These are phyloP conservation scores for Tolypocladium ophioglossoides DNA, from an alignment of 2,329 filamentous ascomycete genomes.

Conservation along the genomic window DNA sequence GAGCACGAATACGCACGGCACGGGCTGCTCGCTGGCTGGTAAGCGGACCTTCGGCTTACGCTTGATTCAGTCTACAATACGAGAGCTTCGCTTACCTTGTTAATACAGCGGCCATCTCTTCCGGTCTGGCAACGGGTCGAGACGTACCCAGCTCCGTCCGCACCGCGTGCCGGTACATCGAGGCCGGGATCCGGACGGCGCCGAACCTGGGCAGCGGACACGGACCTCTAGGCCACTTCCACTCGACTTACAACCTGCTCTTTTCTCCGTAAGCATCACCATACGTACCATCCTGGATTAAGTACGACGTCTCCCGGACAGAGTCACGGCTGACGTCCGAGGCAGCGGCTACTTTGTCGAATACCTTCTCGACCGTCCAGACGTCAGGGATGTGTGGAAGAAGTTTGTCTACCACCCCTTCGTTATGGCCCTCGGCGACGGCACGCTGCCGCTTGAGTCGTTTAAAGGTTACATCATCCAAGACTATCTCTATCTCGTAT, in stretches of 20 bases:
- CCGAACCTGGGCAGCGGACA: conserved; percentile 53
- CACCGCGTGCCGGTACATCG: conserved; percentile 59
- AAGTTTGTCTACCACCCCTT: conserved; percentile 75
- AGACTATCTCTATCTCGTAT: conserved; percentile 80
- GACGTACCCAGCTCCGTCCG: conserved; percentile 50
- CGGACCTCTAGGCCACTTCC: conserved; percentile 71
- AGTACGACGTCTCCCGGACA: not conserved
- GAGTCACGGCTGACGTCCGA: not conserved
- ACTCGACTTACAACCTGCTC: conserved; percentile 56
- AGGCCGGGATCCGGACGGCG: conserved; percentile 58
- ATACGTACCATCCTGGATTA: not conserved
- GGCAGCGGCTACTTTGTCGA: conserved; percentile 67
- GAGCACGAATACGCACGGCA: conserved; percentile 83
- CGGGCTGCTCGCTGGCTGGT: conserved; percentile 89
- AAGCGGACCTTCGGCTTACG: conserved; percentile 20
- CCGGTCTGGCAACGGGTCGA: conserved; percentile 54
- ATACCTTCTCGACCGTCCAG: conserved; percentile 65
- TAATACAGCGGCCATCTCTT: conserved; percentile 56
- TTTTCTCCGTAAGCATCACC: conserved; percentile 48
- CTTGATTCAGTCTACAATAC: not conserved
- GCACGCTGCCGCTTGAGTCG: conserved; percentile 59
- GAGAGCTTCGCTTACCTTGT: not conserved
- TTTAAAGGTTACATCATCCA: conserved; percentile 89
- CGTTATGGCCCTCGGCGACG: conserved; percentile 64
- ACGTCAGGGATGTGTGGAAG: conserved; percentile 66